A percentile compares a stretch with the other conserved stretches of the same genome.
These are phyloP conservation scores for Pseudogymnoascus sp. DNA, from an alignment of 2,329 filamentous ascomycete species.

Conservation along the genomic window DNA sequence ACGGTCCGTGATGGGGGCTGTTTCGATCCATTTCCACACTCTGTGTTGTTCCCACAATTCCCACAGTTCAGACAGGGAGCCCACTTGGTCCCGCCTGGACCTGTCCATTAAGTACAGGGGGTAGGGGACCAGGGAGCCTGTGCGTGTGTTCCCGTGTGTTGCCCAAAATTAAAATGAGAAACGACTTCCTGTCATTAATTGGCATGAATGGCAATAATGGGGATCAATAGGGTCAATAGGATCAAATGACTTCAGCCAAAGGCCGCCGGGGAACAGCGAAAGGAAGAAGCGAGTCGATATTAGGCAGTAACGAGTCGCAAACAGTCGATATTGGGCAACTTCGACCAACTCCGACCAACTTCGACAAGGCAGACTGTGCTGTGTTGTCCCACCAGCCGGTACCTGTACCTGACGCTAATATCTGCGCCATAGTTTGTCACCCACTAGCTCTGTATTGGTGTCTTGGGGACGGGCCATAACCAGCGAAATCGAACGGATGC, in stretches of 20 bases:
- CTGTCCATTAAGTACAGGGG: neutral
- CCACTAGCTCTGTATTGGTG: neutral
- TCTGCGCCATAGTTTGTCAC: neutral
- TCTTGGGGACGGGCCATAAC: neutral
- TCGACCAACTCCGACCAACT: neutral
- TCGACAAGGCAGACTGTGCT: neutral
- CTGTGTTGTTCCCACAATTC: neutral
- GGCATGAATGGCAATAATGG: neutral
- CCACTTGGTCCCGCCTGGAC: neutral
- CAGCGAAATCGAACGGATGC: neutral
- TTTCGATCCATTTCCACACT: constrained; percentile 3
- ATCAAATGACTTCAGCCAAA: neutral
- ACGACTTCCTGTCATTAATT: neutral
- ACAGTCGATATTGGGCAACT: neutral
- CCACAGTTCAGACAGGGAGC: neutral
- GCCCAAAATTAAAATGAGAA: constrained; percentile 1
- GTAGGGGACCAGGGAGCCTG: neutral
- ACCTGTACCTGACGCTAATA: neutral
- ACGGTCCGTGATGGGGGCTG: neutral
- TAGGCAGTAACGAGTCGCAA: neutral
- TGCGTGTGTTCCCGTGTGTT: neutral
- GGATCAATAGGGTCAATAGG: neutral
- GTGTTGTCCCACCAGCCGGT: neutral
- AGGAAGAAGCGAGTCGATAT: neutral
- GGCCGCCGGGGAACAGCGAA: neutral